Evolutionary conservation across 2,329 filamentous ascomycete genomes (phyloP).

Genomic region (Aspergillus fijiensis): DNA sequence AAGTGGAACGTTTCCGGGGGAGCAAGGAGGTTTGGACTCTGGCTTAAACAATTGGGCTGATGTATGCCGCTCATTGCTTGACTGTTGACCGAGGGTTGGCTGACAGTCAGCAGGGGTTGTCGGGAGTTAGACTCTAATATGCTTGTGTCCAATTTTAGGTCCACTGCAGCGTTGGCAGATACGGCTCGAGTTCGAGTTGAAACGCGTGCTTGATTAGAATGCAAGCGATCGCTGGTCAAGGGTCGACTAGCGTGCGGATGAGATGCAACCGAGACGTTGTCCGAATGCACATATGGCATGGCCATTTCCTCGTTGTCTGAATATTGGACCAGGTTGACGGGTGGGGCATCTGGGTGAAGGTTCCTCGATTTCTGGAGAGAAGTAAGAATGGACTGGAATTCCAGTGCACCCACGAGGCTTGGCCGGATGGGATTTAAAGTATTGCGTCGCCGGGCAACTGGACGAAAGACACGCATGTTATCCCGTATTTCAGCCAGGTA

Average conservation of each 20-base stretch:
- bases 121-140: conserved; percentile 24
- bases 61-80: conserved; percentile 19
- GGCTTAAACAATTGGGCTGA: conserved; percentile 27
- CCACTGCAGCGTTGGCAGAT: conserved; percentile 58
- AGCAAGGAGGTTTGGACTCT: conserved; percentile 44
- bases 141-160: conserved; percentile 46
- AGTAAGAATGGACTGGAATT: conserved; percentile 89
- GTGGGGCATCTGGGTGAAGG: conserved; percentile 60
- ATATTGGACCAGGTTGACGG: conserved; percentile 68
- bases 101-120: conserved; percentile 40
- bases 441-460: conserved; percentile 66
- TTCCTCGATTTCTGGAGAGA: conserved; percentile 81
- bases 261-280: conserved; percentile 49
- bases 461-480: conserved; percentile 85
- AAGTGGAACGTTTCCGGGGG: conserved; percentile 42
- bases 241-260: conserved; percentile 40
- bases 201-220: conserved; percentile 23
- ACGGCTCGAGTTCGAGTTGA: conserved; percentile 52
- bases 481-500: conserved; percentile 79
- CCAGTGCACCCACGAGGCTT: conserved; percentile 86
- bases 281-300: conserved; percentile 46
- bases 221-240: conserved; percentile 25
- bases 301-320: conserved; percentile 60
- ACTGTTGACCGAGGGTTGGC: conserved; percentile 37
- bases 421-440: conserved; percentile 84